Evolutionary conservation across 2,329 filamentous ascomycete species (phyloP).

Genomic region (Pyricularia grisea): DNA sequence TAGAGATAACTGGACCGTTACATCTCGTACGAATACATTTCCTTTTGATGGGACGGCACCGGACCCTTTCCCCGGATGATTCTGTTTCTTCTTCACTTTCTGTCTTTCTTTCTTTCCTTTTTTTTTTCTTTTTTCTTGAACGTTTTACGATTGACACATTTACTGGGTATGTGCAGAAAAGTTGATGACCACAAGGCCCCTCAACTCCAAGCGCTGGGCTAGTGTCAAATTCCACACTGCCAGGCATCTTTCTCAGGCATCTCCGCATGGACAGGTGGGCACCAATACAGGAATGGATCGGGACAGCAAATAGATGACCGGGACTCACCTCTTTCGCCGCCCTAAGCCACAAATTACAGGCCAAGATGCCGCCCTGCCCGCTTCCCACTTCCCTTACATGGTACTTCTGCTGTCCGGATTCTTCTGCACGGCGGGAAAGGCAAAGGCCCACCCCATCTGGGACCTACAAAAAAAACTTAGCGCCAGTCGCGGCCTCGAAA

Average conservation of each 20-base stretch:
- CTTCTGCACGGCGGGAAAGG: not conserved
- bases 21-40: not conserved
- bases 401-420: not conserved
- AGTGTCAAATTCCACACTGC: not conserved
- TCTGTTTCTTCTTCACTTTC: not conserved
- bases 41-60: not conserved
- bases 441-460: not conserved
- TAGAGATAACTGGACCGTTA: not conserved
- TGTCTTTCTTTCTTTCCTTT: not conserved
- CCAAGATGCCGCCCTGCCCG: not conserved
- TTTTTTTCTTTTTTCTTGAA: not conserved
- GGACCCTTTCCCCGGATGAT: not conserved
- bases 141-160: not conserved
- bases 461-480: not conserved
- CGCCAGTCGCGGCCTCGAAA: not conserved
- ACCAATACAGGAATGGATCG: not conserved
- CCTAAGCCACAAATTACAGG: not conserved
- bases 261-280: not conserved
- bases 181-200: not conserved
- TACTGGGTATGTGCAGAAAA: not conserved
- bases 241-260: not conserved
- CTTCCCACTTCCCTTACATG: not conserved
- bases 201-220: not conserved
- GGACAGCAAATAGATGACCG: not conserved
- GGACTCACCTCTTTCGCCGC: not conserved